Evolutionary conservation across 2,329 filamentous ascomycete species (phyloP), one percentile per base, ranked within the genome.

Genomic region (Colletotrichum scovillei): DNA sequence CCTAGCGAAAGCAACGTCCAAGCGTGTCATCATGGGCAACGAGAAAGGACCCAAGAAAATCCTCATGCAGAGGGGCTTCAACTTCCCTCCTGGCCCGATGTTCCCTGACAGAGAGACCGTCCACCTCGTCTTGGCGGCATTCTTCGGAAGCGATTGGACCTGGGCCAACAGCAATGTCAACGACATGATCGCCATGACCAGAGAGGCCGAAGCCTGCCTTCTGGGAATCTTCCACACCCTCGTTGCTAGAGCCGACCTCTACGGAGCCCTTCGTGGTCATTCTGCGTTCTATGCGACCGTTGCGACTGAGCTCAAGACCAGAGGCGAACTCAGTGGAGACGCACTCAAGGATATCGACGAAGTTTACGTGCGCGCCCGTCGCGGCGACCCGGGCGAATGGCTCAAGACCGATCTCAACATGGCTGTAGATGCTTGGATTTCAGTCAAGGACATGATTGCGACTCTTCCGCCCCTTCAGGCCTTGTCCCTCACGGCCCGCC

Each of bases 311-410:
- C 9, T 64, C 11, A n/a, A 11, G 0, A 52, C 32, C 38, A 24
- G 64, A 2, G 59, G 59, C 0, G 1, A 57, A 1, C 64, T 64
- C 0, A 58, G 11, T 35, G 59, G 59, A 24, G 35, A 57, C 0
- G 30, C 49, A 12, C 0, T 69, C 6, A 32, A 57, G 38, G 11
- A n/a, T 0, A 3, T 58, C 0, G 67, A 69, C 1, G n/a, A 2
- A 3, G 14, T 35, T 8, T 65, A 52, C 35, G 8, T 57, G 7
- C 19, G 22, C 2, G 52, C 26, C 14, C 67, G 59, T 9, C 49
- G n/a, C 8, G 26, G 0, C 0, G 24, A 52, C 59, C 38, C 52
- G 24, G 7, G n/a, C 2, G 0, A 5, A 11, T 1, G 3, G 0
- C n/a, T n/a, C 7, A 9, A 64, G 9, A 57, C 24, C 0, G 8